phyloP scores from a whole-genome alignment of 371 early-diverging fungal species.

The Polyrhizophydium stewartii region DNA sequence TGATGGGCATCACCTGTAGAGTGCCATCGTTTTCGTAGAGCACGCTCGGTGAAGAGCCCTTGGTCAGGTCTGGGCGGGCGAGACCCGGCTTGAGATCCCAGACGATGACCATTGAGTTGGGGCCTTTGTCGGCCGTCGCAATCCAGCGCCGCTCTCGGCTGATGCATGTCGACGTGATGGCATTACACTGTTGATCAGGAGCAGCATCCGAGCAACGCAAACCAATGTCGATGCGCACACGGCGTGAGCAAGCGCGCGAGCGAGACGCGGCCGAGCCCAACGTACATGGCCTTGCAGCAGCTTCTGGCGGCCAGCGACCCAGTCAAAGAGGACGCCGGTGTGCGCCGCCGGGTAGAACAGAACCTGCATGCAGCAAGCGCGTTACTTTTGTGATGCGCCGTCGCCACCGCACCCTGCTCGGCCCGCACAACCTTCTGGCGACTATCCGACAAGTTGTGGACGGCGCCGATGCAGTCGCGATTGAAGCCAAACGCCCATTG shows the following conservation, averaged over 20 bases:
- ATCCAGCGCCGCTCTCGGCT: slow-evolving; percentile 33
- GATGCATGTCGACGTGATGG: slow-evolving; percentile 26
- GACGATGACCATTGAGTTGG: slow-evolving; percentile 32
- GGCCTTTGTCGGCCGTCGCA: slow-evolving; percentile 40
- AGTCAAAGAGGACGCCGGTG: slow-evolving; percentile 39
- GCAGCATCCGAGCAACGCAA: background rate
- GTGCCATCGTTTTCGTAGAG: slow-evolving; percentile 1
- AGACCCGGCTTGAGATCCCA: slow-evolving; percentile 31
- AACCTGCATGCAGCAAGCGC: slow-evolving; percentile 10
- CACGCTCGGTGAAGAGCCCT: background rate
- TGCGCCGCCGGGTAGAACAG: slow-evolving; percentile 39
- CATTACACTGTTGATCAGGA: slow-evolving; percentile 27
- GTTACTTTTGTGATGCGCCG: too few relatives aligned
- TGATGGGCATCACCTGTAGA: slow-evolving; percentile 38
- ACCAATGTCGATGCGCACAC: background rate
- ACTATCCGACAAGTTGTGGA: slow-evolving; percentile 27
- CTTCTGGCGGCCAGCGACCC: slow-evolving; percentile 27
- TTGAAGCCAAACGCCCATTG: slow-evolving; percentile 37
- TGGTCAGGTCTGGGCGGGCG: background rate
- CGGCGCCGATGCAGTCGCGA: slow-evolving; percentile 20
- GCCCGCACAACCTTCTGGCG: slow-evolving; percentile 13
- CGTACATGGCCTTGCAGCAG: slow-evolving; percentile 40
- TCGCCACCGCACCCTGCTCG: too few relatives aligned
- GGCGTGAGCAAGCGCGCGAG: background rate
- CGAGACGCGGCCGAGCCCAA: background rate